Base-by-base conservation (phyloP, 2,329 filamentous ascomycete genomes). In the Exutisphaerella laricina region DNA sequence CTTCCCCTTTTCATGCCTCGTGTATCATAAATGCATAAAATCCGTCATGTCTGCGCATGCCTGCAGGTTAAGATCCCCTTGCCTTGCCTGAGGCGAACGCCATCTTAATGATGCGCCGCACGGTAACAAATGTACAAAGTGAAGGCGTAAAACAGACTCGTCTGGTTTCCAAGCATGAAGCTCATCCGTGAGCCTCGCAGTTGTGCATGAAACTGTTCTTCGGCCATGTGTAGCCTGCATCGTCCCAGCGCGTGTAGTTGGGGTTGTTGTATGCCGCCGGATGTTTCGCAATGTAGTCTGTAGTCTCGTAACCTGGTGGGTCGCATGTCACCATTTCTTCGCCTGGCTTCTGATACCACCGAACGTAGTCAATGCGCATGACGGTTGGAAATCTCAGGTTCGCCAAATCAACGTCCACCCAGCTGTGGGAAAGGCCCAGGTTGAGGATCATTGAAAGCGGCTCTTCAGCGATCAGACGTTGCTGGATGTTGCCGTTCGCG, bases 401-500 rank as follows among this genome's bases (percentile, higher is more conserved):
- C 2, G 54, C 60, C 54, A 64, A 68, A 37, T 73, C 61, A 34
- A 77, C 71, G 46, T 63, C 60, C 1, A 67, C 68, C 73, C 74
- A 78, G 6, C 66, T 62, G 29, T 69, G 61, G 42, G 70, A 73
- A 37, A 77, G 66, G 22, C 74, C 74, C 3, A 78, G 57, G 46
- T 78, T 77, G 8, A 78, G 59, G 29, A 77, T 62, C 43, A 77
- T 62, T 5, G 70, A 69, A 72, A 78, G 72, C 1, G 74, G 74
- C 54, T 78, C 74, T 50, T 73, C 65, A 0, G 70, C 67, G 10
- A 77, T 62, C 17, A 71, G 64, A 22, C 74, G 64, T 4, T 70
- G 64, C 21, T 65, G 64, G 18, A 76, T 62, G 50, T 77, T 78
- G 26, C 74, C 74, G 43, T 77, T 77, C 1, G 68, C 70, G 3